A percentile compares a stretch with the other conserved stretches of the same genome.
phyloP scores from a whole-genome alignment of 306 rosid genomes.

The Vigna nakashimae region DNA sequence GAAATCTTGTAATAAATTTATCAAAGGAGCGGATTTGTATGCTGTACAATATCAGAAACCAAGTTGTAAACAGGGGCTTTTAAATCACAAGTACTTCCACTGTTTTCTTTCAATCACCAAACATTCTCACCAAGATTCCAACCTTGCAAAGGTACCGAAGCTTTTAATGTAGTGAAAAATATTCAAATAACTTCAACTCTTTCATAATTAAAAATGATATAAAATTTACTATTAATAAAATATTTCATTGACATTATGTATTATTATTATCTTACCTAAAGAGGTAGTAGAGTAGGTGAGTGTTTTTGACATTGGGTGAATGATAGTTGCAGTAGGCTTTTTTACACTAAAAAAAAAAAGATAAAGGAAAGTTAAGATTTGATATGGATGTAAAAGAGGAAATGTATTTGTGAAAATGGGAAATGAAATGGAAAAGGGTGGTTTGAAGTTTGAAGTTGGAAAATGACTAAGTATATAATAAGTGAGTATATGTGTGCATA shows the following conservation, averaged over 20 bases:
- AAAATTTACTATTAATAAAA: too few relatives aligned
- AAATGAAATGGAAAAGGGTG: not conserved
- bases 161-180: not conserved
- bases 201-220: too few relatives aligned
- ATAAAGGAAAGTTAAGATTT: constrained; percentile 5
- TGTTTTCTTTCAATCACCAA: constrained; percentile 24
- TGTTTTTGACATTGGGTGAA: not conserved
- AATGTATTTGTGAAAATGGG: constrained; percentile 9
- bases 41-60: constrained; percentile 31
- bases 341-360: not conserved
- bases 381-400: not conserved
- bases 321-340: constrained; percentile 37
- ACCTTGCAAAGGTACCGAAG: constrained; percentile 10
- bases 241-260: not conserved
- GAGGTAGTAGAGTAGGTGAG: not conserved
- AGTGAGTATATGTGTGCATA: not conserved
- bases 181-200: too few relatives aligned
- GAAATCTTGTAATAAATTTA: not conserved
- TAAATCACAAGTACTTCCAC: constrained; percentile 4
- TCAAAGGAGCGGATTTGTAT: constrained; percentile 17
- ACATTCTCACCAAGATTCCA: constrained; percentile 44
- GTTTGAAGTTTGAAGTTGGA: not conserved
- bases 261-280: constrained; percentile 7
- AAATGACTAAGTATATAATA: constrained; percentile 13
- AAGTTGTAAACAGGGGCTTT: constrained; percentile 25